phyloP scores from a whole-genome alignment of 768 basidiomycete genomes.

The Lentinula edodes region DNA sequence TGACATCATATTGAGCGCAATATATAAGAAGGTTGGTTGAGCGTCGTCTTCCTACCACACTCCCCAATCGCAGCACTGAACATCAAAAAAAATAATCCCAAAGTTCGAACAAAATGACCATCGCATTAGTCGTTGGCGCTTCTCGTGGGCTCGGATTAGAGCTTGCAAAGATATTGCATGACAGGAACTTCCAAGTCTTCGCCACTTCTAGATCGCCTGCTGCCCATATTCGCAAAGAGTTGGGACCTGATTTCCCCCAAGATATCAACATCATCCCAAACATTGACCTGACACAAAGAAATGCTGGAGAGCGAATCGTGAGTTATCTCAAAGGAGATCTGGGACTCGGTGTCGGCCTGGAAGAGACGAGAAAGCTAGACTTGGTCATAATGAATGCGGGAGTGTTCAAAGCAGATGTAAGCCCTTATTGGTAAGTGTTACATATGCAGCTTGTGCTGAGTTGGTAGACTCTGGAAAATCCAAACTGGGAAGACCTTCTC shows the following conservation, averaged over 20 bases:
- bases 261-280: conserved; percentile 29
- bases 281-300: conserved; percentile 28
- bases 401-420: conserved; percentile 32
- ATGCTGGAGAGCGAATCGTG: conserved; percentile 30
- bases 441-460: neutral
- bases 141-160: conserved; percentile 39
- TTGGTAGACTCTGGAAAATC: conserved; percentile 28
- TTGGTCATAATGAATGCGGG: conserved; percentile 33
- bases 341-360: conserved; percentile 16
- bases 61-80: neutral
- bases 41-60: neutral
- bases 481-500: conserved; percentile 31
- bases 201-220: conserved; percentile 29
- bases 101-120: conserved; percentile 14
- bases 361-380: conserved; percentile 22
- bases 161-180: conserved; percentile 23
- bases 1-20: neutral
- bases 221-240: neutral
- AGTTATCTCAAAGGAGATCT: conserved; percentile 7
- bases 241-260: conserved; percentile 19
- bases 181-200: conserved; percentile 22
- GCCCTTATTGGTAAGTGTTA: conserved; percentile 7
- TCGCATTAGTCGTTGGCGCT: conserved; percentile 35
- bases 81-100: neutral
- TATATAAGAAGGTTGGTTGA: neutral